These are phyloP conservation scores for Phlebiopsis gigantea DNA, from an alignment of 768 basidiomycete genomes.

Conservation along the genomic window DNA sequence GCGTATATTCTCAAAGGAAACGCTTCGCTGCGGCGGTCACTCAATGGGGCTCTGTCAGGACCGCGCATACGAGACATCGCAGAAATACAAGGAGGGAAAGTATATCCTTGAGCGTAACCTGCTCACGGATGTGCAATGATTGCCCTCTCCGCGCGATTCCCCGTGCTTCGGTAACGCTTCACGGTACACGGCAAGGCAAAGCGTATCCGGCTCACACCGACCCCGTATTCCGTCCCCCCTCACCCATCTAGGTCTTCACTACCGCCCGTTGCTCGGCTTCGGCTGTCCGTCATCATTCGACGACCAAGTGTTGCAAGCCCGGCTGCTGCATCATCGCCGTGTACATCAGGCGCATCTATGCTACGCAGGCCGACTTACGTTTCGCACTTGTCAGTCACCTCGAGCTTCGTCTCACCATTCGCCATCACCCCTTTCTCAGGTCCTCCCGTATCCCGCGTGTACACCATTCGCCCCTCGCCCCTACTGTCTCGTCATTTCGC, in stretches of 20 bases:
- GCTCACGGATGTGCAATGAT: conserved; percentile 79
- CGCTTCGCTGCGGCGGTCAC: not conserved
- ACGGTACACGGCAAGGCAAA: not conserved
- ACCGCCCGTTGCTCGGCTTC: not conserved
- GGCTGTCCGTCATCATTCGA: not conserved
- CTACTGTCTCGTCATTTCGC: not conserved
- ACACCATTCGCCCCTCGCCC: not conserved
- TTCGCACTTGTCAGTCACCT: not conserved
- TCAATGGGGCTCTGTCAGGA: conserved; percentile 47
- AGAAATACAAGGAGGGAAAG: conserved; percentile 99
- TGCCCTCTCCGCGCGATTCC: conserved; percentile 6
- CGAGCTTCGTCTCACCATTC: not conserved
- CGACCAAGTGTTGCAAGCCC: not conserved
- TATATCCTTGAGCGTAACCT: conserved; percentile 94
- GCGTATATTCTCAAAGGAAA: conserved; percentile 26
- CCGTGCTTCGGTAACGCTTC: not conserved
- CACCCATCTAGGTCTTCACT: not conserved
- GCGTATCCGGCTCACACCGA: not conserved
- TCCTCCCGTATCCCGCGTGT: not conserved
- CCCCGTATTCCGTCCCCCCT: not conserved
- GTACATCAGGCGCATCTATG: not conserved
- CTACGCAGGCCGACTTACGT: not conserved
- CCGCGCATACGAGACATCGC: conserved; percentile 80
- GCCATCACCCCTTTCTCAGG: not conserved
- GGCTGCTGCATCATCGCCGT: not conserved